Percentiles rank a stretch among this genome's conserved stretches.
Evolutionary conservation across 73 alveolate genomes (phyloP).

Genomic region (Tetrahymena borealis): DNA sequence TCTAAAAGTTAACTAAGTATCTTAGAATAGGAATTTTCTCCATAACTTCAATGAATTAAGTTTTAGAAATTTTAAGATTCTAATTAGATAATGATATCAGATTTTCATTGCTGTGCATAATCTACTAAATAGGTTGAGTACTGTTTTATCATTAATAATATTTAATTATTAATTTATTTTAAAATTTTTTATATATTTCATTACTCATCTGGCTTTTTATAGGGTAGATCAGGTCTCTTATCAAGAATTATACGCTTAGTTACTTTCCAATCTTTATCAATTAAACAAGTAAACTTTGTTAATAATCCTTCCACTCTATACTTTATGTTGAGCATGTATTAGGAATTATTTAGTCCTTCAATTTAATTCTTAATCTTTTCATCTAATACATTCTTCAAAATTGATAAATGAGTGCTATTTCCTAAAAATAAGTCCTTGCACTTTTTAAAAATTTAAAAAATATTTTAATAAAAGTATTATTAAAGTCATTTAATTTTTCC

Average conservation of each 20-base stretch:
- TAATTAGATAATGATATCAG: not conserved
- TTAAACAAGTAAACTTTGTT: not conserved
- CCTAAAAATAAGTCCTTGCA: not conserved
- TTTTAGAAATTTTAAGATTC: not conserved
- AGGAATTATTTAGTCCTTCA: not conserved
- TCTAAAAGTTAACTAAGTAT: not conserved
- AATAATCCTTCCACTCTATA: not conserved
- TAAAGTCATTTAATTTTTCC: not conserved
- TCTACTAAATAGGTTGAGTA: not conserved
- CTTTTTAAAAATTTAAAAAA: not conserved
- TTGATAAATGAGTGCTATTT: not conserved
- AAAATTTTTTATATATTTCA: not conserved
- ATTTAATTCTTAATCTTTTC: not conserved
- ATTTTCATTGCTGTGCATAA: not conserved
- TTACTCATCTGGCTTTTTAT: not conserved
- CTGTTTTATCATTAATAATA: not conserved
- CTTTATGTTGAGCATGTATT: not conserved
- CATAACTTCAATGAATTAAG: not conserved
- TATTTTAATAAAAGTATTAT: not conserved
- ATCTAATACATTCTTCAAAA: not conserved
- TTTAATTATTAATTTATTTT: not conserved
- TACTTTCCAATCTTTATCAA: not conserved
- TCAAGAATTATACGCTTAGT: not conserved
- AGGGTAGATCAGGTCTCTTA: not conserved
- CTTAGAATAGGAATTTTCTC: not conserved